These are phyloP conservation scores for Rhodotorula sphaerocarpa DNA, from an alignment of 768 basidiomycete species.

Conservation along the genomic window DNA sequence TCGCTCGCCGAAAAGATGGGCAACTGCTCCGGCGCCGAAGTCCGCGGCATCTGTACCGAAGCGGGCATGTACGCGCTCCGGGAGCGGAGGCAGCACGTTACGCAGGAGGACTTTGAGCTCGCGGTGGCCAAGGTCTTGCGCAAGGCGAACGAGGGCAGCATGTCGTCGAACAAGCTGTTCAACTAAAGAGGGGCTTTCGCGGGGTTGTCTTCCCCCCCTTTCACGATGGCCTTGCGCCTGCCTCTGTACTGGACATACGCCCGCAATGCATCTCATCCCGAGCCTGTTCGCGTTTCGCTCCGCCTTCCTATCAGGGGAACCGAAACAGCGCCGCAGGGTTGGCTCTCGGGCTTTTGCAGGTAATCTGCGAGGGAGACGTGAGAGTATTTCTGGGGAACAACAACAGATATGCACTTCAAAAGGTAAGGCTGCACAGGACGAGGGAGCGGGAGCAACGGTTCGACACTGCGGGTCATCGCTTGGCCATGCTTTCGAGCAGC, in stretches of 20 bases:
- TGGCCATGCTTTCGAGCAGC: neutral
- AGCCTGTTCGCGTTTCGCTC: no score
- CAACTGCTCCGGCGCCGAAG: constrained; percentile 94
- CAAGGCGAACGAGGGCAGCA: constrained; percentile 97
- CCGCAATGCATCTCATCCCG: no score
- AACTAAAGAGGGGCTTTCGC: constrained; percentile 44
- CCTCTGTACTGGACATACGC: no score
- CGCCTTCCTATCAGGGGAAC: no score
- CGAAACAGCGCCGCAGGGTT: no score
- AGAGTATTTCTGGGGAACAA: neutral
- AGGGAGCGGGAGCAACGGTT: no score
- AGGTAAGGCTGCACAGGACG: no score
- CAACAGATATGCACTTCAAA: no score
- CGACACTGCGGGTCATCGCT: neutral
- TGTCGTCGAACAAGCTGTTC: constrained; percentile 88
- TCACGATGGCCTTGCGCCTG: no score
- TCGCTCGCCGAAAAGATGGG: constrained; percentile 98
- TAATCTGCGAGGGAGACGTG: no score
- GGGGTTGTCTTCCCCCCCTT: no score
- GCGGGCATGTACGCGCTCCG: constrained; percentile 98
- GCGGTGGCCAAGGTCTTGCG: constrained; percentile 77
- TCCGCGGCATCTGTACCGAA: constrained; percentile 92
- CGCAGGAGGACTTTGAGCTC: constrained; percentile 98
- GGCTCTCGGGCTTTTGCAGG: no score
- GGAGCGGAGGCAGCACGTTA: constrained; percentile 91